Evolutionary conservation across 1,284 basidiomycete species (phyloP).

Genomic region (Pseudozyma sp.): DNA sequence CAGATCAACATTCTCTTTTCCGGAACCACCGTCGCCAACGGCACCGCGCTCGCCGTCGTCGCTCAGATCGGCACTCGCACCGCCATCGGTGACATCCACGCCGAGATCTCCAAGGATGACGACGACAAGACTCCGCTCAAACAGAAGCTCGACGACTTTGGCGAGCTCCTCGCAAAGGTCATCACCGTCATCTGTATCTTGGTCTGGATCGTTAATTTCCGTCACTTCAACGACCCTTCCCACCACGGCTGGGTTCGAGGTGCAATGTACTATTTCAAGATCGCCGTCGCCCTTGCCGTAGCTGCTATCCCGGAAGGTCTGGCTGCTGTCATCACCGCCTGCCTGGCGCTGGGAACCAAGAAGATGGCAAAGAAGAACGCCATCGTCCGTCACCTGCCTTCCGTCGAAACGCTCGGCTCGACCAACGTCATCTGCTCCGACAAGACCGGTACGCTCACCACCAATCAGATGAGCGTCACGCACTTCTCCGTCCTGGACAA

Average conservation of each 20-base stretch:
- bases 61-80: conserved; percentile 62
- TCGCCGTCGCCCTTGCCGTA: conserved; percentile 68
- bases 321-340: conserved; percentile 68
- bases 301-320: conserved; percentile 68
- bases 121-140: conserved; percentile 67
- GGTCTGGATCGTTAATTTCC: conserved; percentile 68
- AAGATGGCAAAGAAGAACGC: conserved; percentile 69
- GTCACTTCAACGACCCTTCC: conserved; percentile 66
- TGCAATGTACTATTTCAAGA: conserved; percentile 69
- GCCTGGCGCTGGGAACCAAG: conserved; percentile 66
- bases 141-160: conserved; percentile 68
- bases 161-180: conserved; percentile 66
- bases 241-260: conserved; percentile 66
- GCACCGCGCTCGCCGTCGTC: conserved; percentile 62
- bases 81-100: conserved; percentile 67
- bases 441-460: conserved; percentile 69
- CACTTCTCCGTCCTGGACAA: conserved; percentile 48
- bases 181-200: conserved; percentile 68
- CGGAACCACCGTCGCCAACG: conserved; percentile 65
- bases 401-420: conserved; percentile 67
- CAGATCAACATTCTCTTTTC: conserved; percentile 68
- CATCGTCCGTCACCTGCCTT: conserved; percentile 66
- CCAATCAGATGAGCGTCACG: conserved; percentile 68
- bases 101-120: conserved; percentile 63
- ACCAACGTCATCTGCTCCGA: conserved; percentile 69